Percentiles rank a stretch among this genome's conserved stretches.
phyloP scores from a whole-genome alignment of 306 rosid genomes.

The Prunus mira region DNA sequence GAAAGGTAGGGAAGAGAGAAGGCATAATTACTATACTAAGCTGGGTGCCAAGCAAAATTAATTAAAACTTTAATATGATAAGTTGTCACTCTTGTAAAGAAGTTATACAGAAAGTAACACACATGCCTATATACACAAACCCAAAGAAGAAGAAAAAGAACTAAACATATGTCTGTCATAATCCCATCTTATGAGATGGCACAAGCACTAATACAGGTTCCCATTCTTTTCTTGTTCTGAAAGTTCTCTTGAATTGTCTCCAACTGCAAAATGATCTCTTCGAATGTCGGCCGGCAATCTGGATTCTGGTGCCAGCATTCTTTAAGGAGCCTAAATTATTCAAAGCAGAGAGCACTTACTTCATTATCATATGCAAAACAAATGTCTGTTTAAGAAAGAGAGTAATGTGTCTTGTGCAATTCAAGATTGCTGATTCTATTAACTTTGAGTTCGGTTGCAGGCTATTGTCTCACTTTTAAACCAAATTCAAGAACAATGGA shows the following conservation, averaged over 20 bases:
- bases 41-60: too few species aligned
- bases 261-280: constrained; percentile 14
- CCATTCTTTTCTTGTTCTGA: not conserved
- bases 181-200: constrained; percentile 4
- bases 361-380: not conserved
- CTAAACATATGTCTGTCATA: not conserved
- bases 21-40: too few species aligned
- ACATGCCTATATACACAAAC: too few species aligned
- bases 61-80: too few species aligned
- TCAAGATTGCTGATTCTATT: too few species aligned
- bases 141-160: too few species aligned
- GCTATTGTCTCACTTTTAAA: not conserved
- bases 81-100: too few species aligned
- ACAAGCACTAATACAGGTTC: constrained; percentile 6
- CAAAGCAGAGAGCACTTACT: not conserved
- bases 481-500: not conserved
- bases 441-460: too few species aligned
- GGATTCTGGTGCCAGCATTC: constrained; percentile 32
- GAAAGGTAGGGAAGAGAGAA: too few species aligned
- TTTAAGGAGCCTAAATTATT: constrained; percentile 14
- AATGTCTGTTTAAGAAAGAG: too few species aligned
- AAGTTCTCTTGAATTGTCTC: constrained; percentile 8
- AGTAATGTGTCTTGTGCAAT: too few species aligned
- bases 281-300: constrained; percentile 21
- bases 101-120: too few species aligned